phyloP scores from a whole-genome alignment of 495 filamentous ascomycete genomes.

The Massariosphaeria phaeospora region DNA sequence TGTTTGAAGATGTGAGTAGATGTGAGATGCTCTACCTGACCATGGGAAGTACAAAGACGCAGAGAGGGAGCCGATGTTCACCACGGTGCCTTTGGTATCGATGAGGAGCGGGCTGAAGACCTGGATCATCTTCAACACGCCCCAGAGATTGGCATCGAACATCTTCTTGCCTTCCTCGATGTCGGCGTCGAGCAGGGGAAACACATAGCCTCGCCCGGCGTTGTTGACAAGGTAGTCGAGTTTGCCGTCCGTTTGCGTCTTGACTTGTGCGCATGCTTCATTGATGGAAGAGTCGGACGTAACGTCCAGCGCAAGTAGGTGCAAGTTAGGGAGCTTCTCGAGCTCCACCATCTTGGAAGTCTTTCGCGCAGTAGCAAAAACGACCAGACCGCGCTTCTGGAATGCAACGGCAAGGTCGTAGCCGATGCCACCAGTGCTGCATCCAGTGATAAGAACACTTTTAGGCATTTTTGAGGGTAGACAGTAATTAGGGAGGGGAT shows the following conservation, averaged over 20 bases:
- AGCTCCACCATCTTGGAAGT: slow-evolving; percentile 34
- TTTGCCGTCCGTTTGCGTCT: slow-evolving; percentile 5
- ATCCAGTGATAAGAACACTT: slow-evolving; percentile 47
- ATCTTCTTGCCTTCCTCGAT: slow-evolving; percentile 49
- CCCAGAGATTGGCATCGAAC: slow-evolving; percentile 62
- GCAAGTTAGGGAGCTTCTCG: slow-evolving; percentile 5
- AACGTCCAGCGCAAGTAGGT: slow-evolving; percentile 41
- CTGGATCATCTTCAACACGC: slow-evolving; percentile 51
- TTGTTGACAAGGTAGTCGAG: not conserved
- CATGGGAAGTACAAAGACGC: slow-evolving; percentile 8
- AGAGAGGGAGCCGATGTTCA: slow-evolving; percentile 51
- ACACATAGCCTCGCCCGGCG: slow-evolving; percentile 40
- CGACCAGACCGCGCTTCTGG: slow-evolving; percentile 39
- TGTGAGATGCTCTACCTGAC: not conserved
- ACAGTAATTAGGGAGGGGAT: not conserved
- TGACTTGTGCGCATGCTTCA: slow-evolving; percentile 45
- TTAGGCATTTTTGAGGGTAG: slow-evolving; percentile 2
- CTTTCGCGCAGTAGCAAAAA: slow-evolving; percentile 45
- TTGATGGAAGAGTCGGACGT: slow-evolving; percentile 49
- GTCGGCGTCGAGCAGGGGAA: slow-evolving; percentile 51
- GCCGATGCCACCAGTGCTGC: slow-evolving; percentile 47
- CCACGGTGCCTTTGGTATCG: slow-evolving; percentile 49
- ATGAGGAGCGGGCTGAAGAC: slow-evolving; percentile 53
- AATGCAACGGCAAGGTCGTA: slow-evolving; percentile 43
- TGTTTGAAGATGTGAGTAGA: not conserved